phyloP scores from a whole-genome alignment of 495 filamentous ascomycete species.

The Penicillium arizonense region DNA sequence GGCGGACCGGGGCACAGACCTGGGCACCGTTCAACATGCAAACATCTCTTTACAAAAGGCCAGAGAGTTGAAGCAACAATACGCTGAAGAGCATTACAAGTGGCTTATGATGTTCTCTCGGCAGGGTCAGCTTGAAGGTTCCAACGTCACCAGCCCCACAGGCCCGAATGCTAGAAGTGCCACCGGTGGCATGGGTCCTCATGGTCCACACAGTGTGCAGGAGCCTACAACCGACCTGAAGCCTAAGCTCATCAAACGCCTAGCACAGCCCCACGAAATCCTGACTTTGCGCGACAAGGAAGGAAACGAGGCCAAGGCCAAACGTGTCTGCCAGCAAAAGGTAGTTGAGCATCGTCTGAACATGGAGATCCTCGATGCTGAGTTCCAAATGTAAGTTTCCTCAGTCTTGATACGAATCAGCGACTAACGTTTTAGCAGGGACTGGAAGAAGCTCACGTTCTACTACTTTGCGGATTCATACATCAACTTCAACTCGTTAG shows the following conservation, averaged over 20 bases:
- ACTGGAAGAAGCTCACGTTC: conserved; percentile 98
- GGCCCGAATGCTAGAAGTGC: conserved; percentile 57
- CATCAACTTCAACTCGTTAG: conserved; percentile 97
- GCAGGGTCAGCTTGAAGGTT: conserved; percentile 61
- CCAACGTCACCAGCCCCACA: conserved; percentile 47
- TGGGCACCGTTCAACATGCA: conserved; percentile 86
- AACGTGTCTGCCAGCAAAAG: conserved; percentile 93
- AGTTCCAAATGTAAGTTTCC: conserved; percentile 88
- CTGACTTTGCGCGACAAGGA: conserved; percentile 87
- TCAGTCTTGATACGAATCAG: background rate
- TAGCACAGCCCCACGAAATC: conserved; percentile 89
- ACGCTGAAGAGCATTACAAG: conserved; percentile 88
- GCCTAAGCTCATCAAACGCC: conserved; percentile 92
- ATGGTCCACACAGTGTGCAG: conserved; percentile 68
- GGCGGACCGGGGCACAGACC: conserved; percentile 91
- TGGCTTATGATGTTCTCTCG: conserved; percentile 97
- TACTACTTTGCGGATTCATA: conserved; percentile 98
- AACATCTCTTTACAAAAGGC: conserved; percentile 82
- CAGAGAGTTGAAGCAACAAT: conserved; percentile 82
- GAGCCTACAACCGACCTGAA: conserved; percentile 79
- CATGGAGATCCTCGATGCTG: conserved; percentile 99
- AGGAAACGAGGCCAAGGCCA: conserved; percentile 95
- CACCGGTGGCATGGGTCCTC: conserved; percentile 72
- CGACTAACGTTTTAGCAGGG: conserved; percentile 52
- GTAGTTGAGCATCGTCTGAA: conserved; percentile 90